These are phyloP conservation scores for Fusarium lyarnte DNA, from an alignment of 2,329 filamentous ascomycete species.

Conservation along the genomic window DNA sequence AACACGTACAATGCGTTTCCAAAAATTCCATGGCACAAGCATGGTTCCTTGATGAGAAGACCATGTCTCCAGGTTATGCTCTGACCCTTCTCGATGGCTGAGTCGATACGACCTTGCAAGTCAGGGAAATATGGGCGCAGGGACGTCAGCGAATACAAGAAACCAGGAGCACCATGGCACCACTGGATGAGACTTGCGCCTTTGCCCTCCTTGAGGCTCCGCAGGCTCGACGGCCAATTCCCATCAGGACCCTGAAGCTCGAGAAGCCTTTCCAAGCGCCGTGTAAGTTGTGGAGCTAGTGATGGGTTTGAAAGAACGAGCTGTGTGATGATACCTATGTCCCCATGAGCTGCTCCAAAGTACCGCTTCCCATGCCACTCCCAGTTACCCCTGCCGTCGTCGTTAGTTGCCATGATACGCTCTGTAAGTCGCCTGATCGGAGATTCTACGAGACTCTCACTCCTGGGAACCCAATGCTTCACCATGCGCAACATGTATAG, in stretches of 20 bases:
- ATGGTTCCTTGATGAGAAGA: conserved; percentile 70
- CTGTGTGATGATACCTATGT: conserved; percentile 77
- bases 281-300: conserved; percentile 63
- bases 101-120: conserved; percentile 62
- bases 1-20: conserved; percentile 68
- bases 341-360: conserved; percentile 73
- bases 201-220: conserved; percentile 51
- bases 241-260: conserved; percentile 68
- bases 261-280: conserved; percentile 64
- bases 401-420: conserved; percentile 64
- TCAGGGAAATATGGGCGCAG: conserved; percentile 66
- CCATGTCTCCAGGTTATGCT: conserved; percentile 66
- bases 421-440: conserved; percentile 67
- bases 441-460: conserved; percentile 59
- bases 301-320: conserved; percentile 67
- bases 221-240: conserved; percentile 69
- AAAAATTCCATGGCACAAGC: conserved; percentile 71
- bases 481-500: conserved; percentile 74
- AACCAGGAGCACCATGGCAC: conserved; percentile 73
- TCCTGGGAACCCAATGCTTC: conserved; percentile 62
- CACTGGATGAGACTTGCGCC: conserved; percentile 66
- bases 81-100: conserved; percentile 60
- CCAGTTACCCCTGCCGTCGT: conserved; percentile 61
- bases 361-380: conserved; percentile 71
- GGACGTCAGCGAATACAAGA: conserved; percentile 66